phyloP scores from a whole-genome alignment of 495 filamentous ascomycete species.

The Monascus purpureus region DNA sequence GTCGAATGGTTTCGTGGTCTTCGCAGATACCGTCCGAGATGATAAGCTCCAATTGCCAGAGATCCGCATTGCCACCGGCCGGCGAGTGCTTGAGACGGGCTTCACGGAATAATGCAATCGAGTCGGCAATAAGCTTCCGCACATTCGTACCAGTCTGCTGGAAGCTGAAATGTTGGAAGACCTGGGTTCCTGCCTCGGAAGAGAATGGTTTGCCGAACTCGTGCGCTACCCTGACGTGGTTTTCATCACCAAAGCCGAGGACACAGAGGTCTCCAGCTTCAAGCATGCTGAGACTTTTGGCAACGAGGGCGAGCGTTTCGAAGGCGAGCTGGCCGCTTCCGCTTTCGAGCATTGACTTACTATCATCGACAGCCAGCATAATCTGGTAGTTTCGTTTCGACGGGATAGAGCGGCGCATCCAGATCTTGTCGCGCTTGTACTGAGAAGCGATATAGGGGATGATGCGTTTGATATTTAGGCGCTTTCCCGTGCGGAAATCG shows the following conservation, averaged over 20 bases:
- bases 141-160: slow-evolving; percentile 75
- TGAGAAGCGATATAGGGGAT: slow-evolving; percentile 95
- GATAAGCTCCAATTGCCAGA: slow-evolving; percentile 94
- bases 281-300: slow-evolving; percentile 72
- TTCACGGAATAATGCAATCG: slow-evolving; percentile 67
- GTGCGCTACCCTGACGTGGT: slow-evolving; percentile 75
- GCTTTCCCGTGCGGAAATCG: slow-evolving; percentile 93
- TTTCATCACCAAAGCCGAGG: slow-evolving; percentile 64
- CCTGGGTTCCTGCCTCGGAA: slow-evolving; percentile 64
- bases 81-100: slow-evolving; percentile 46
- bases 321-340: slow-evolving; percentile 61
- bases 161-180: slow-evolving; percentile 79
- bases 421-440: slow-evolving; percentile 99
- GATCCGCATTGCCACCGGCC: slow-evolving; percentile 48
- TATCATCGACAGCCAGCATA: slow-evolving; percentile 93
- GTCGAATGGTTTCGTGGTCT: slow-evolving; percentile 67
- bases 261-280: slow-evolving; percentile 87
- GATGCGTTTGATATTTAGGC: slow-evolving; percentile 97
- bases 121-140: slow-evolving; percentile 55
- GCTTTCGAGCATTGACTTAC: slow-evolving; percentile 76
- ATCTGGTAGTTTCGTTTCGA: slow-evolving; percentile 93
- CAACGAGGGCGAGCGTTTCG: slow-evolving; percentile 80
- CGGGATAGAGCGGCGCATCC: slow-evolving; percentile 87
- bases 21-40: slow-evolving; percentile 89
- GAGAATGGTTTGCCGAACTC: slow-evolving; percentile 74